Evolutionary conservation across 2,329 filamentous ascomycete species (phyloP), one percentile per base, ranked within the genome.

Genomic region (Colletotrichum lindemuthianum): DNA sequence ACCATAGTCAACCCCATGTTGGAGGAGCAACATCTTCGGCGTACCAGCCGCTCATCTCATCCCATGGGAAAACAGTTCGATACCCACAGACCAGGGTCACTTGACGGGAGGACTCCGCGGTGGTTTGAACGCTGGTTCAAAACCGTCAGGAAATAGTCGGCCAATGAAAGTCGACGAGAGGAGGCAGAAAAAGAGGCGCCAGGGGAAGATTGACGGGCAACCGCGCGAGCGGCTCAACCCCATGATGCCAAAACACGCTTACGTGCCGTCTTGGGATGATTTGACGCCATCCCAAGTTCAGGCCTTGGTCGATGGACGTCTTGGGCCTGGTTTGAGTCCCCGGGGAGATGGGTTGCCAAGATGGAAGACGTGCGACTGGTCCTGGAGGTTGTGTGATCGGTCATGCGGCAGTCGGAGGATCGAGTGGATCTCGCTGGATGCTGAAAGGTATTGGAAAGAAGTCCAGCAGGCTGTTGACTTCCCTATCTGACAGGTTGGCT

Each of bases 161-260:
- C 45, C 50, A 60, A 50, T 15, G 32, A 34, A 9, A 32, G 43
- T 36, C 34, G 36, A 24, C 24, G 39, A 39, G 43, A 16, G 44
- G 13, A 44, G 37, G 16, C 40, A 54, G n/a, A 48, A n/a, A 37
- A 15, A 6, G 33, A 6, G 16, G 8, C 4, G 45, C 11, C 15
- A 41, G 40, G 24, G 0, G 24, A 10, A 13, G 36, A 39, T 40
- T 16, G 56, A 60, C 34, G 37, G 40, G 43, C 56, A 43, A 43
- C 34, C 33, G 43, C 54, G 34, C 44, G 32, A 57, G 50, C 33
- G 50, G 50, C 45, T 60, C 32, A 45, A 51, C 51, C n/a, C 58
- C 61, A 52, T 49, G 61, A 61, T 33, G 51, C 39, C 58, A 59
- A 56, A 65, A 61, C 58, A 65, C 51, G 61, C 57, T 44, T 43